Evolutionary conservation across 2,329 filamentous ascomycete species (phyloP), one percentile per base, ranked within the genome.

Genomic region (Aureobasidium sp.): DNA sequence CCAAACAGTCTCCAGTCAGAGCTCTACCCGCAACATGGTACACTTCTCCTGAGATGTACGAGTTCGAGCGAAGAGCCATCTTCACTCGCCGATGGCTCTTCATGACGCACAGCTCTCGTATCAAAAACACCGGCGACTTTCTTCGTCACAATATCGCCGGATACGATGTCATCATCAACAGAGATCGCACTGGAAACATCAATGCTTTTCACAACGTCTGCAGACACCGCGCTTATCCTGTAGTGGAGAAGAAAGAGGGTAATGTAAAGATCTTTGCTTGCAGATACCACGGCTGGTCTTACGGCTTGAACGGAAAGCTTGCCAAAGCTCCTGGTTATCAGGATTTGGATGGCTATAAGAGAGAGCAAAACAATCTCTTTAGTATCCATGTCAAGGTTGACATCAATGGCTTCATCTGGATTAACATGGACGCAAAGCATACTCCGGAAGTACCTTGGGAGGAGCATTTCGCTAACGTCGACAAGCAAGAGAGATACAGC

Each of bases 131-230:
- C 9, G 88, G 88, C 7, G 85, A 89, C 72, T 91, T 85, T 76
- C 79, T 88, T 33, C 82, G 84, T 25, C 89, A 83, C 67, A 80
- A 84, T 16, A 74, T 88, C 7, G 86, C 87, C 8, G 87, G 84
- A 16, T 89, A 85, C 75, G 79, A 86, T 29, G 86, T 90, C 73
- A 77, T 90, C 70, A 74, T 89, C 15, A 78, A 81, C 61, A 77
- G 76, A 20, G 85, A 88, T 71, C 81, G 84, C 31, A 76, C 84
- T 11, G 82, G 82, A 13, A 80, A 81, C 8, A 83, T 89, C 74
- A 85, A 87, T 66, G 87, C 82, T 20, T 90, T 90, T 73, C 88
- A 90, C 77, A 90, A 90, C 71, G 80, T 90, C 42, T 90, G 88
- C 75, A 79, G 88, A 2, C 88, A 90, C 73, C 81, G 88, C 9